Base-by-base conservation (phyloP, 2,329 filamentous ascomycete species). In the Ophiostoma sp. region DNA sequence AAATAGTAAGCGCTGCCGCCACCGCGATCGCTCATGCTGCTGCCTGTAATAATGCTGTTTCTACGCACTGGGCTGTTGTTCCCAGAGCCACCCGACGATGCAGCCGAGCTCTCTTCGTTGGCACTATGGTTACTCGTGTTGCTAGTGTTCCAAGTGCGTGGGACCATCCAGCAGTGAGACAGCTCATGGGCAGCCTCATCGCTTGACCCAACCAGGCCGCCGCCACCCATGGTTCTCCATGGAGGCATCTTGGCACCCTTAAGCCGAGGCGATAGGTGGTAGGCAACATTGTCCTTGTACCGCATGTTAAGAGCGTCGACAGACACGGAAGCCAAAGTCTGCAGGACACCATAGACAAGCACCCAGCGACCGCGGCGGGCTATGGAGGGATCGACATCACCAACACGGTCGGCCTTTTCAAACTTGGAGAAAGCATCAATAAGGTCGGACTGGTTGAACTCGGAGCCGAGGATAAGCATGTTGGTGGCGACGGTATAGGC, bases 401-500 rank as follows among this genome's bases (percentile, higher is more conserved):
- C 80, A 1, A 84, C 76, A 4, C 77, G 79, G 72, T 89, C 86
- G 0, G 77, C 74, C 77, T 86, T 87, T 73, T 89, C 86, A 73
- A 87, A 87, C 68, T 81, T 80, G 70, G 83, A 79, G 73, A 86
- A 88, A 1, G 81, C 81, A 54, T 87, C 85, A 4, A 88, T 83
- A 0, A 88, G 79, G 44, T 83, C 81, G 35, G 86, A 87, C 65
- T 82, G 81, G 31, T 80, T 79, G 71, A 84, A 85, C 17, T 85
- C 83, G 35, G 83, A 83, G 0, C 84, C 84, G 1, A 88, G 78
- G 2, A 82, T 79, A 73, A 86, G 84, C 67, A 87, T 84, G 75
- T 89, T 89, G 27, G 85, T 87, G 0, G 85, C 84, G 74, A 87
- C 84, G 0, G 83, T 85, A 74, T 89, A 87, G 0, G 86, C 85